Conservation (phyloP, 495 filamentous ascomycete genomes). For the Echria macrotheca region DNA sequence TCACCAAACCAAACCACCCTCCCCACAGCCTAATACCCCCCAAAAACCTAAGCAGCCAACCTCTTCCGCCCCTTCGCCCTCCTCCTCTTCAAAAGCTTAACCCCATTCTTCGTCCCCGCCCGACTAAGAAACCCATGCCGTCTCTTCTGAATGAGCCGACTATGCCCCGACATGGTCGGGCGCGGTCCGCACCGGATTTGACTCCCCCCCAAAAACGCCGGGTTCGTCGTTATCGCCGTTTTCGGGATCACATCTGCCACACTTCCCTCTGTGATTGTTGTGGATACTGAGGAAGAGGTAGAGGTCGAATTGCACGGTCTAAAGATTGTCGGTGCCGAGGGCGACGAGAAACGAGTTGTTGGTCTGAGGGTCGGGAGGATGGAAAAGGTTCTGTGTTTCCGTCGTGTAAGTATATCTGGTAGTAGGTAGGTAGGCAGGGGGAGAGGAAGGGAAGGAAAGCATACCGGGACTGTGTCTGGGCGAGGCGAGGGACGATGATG, state of each 20-base stretch:
- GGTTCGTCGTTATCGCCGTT: conserved; percentile 32
- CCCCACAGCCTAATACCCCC: too few species aligned
- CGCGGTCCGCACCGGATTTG: conserved; percentile 45
- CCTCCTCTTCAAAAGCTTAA: conserved; percentile 34
- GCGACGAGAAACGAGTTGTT: too few species aligned
- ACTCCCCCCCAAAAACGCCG: conserved; percentile 28
- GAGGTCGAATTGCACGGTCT: too few species aligned
- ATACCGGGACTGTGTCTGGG: conserved; percentile 4
- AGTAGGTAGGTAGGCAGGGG: neutral
- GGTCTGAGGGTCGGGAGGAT: conserved; percentile 38
- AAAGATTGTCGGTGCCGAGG: too few species aligned
- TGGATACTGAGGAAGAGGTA: neutral
- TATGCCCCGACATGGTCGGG: conserved; percentile 36
- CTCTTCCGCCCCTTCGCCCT: conserved; percentile 35
- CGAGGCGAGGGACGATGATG: neutral
- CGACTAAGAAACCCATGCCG: conserved; percentile 43
- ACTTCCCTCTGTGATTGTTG: neutral
- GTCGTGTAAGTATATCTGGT: neutral
- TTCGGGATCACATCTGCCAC: conserved; percentile 33
- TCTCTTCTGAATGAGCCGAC: conserved; percentile 45
- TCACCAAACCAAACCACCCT: too few species aligned
- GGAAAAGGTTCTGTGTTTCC: conserved; percentile 35
- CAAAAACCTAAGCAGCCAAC: conserved; percentile 31
- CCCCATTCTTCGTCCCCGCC: conserved; percentile 31
- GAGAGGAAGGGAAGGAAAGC: conserved; percentile 1